Base-by-base conservation (phyloP, 169 alveolate species). In the Eimeria maxima region DNA sequence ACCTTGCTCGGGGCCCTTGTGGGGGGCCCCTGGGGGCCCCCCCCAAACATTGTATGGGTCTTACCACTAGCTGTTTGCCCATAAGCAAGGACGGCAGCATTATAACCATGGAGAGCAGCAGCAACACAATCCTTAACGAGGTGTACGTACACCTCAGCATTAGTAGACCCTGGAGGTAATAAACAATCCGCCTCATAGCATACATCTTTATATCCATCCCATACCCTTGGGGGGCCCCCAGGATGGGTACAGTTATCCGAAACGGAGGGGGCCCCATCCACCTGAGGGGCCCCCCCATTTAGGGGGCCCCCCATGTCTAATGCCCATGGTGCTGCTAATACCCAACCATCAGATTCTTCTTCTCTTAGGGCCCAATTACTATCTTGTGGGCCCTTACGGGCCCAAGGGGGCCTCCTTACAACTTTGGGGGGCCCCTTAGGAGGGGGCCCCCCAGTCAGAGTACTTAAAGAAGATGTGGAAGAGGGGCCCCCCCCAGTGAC, bases 31-130 rank as follows among this genome's bases (percentile, higher is more conserved):
- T 99, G 93, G 74, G 90, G 67, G 27, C 97, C 98, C n/a, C 96
- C 97, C 6, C 99, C 99, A 33, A 99, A 98, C 99, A 99, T 99
- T 53, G 99, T 99, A 97, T 98, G 98, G 53, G 99, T 99, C 97
- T 99, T 99, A 13, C 99, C 99, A 5, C 99, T 98, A 5, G 99
- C 99, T 1, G 99, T 99, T 29, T 99, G 99, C 50, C 99, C 99
- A 97, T 99, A 99, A 8, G 99, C 99, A 94, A 99, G 98, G 2
- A 99, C 98, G 1, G 99, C 98, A 10, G 99, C 99, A 90, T 98
- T 98, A 88, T 96, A 97, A 20, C 99, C 99, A 44, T 96, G 97
- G 38, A 98, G 67, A 0, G 98, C 99, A 65, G 98, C 95, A 74
- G 97, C 97, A 29, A 98, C 97, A 27, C 97, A 96, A 8, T 98